phyloP scores from a whole-genome alignment of 306 rosid genomes.

The Corylus americana region DNA sequence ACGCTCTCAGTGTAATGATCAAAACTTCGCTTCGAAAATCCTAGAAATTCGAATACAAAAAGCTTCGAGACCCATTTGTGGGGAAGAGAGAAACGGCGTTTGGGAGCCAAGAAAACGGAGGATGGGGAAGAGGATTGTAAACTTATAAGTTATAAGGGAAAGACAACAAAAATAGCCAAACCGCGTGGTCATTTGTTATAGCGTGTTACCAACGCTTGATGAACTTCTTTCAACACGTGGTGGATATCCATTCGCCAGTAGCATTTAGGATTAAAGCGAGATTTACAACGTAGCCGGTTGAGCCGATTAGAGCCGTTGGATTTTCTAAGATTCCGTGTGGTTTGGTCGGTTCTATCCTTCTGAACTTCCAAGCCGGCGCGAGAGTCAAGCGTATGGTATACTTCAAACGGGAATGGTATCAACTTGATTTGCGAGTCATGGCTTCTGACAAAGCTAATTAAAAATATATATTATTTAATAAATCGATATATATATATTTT shows the following conservation, averaged over 20 bases:
- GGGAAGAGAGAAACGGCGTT: slow-evolving; percentile 13
- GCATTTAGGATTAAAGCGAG: neutral
- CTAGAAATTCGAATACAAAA: neutral
- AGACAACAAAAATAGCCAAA: slow-evolving; percentile 41
- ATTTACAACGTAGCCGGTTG: neutral
- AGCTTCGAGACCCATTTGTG: neutral
- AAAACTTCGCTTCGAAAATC: neutral
- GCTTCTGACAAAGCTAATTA: too few species aligned
- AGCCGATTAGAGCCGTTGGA: slow-evolving; percentile 7
- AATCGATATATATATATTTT: too few species aligned
- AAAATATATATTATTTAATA: too few species aligned
- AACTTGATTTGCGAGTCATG: too few species aligned
- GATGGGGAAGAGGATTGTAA: neutral
- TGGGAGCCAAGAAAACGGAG: slow-evolving; percentile 22
- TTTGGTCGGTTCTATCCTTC: too few species aligned
- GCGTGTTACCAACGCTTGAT: slow-evolving; percentile 42
- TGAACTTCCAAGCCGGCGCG: neutral
- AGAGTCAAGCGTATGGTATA: too few species aligned
- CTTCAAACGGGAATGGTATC: too few species aligned
- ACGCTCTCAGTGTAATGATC: neutral
- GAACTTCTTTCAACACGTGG: slow-evolving; percentile 35
- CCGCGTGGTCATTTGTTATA: slow-evolving; percentile 50
- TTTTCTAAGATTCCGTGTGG: too few species aligned
- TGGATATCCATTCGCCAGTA: neutral
- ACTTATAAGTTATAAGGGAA: neutral